Conservation (phyloP, 2,329 filamentous ascomycete species). For the Calonectria hongkongensis region DNA sequence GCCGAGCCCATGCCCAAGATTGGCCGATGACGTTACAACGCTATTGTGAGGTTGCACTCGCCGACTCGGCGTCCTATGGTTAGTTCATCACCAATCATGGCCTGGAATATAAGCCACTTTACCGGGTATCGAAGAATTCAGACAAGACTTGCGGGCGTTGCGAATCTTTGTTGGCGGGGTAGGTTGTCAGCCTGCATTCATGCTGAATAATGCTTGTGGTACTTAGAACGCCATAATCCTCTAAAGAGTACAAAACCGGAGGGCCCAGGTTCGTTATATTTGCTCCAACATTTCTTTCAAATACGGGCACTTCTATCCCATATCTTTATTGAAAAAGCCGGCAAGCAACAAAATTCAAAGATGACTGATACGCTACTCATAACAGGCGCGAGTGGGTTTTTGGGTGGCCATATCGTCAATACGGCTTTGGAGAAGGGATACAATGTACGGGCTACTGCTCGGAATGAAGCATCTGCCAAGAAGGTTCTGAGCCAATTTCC, state of each 20-base stretch:
- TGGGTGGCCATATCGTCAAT: conserved; percentile 33
- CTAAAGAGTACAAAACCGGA: not conserved
- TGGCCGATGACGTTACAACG: not conserved
- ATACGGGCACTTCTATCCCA: not conserved
- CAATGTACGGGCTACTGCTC: conserved; percentile 32
- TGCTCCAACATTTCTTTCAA: not conserved
- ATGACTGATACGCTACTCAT: conserved; percentile 32
- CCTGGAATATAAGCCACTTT: not conserved
- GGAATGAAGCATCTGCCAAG: conserved; percentile 36
- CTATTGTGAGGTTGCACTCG: not conserved
- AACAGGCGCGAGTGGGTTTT: conserved; percentile 35
- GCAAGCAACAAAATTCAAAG: not conserved
- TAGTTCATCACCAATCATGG: not conserved
- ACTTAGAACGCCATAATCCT: not conserved
- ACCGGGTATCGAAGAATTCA: no score
- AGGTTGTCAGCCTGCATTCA: not conserved
- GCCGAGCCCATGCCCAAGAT: not conserved
- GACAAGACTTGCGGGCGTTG: not conserved
- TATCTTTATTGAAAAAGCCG: not conserved
- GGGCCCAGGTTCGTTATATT: not conserved
- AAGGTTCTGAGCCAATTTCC: conserved; percentile 28
- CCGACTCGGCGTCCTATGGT: not conserved
- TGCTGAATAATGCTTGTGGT: conserved; percentile 10
- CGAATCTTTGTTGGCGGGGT: not conserved
- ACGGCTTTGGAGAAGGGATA: conserved; percentile 32